Evolutionary conservation across 139 green algal species (phyloP).

Genomic region (Closterium sp.): DNA sequence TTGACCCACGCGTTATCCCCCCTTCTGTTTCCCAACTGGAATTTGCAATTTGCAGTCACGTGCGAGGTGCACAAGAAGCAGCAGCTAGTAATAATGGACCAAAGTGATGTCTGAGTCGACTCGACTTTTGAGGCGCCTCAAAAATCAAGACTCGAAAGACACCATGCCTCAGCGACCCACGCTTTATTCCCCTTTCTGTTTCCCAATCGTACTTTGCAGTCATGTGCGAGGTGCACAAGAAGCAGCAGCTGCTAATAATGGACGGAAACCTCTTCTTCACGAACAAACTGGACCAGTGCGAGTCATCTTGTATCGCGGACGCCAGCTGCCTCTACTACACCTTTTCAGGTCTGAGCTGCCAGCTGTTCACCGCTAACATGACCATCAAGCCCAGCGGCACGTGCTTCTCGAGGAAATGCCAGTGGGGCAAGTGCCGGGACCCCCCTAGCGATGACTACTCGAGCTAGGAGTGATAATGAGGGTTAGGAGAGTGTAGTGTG

Average conservation of each 20-base stretch:
- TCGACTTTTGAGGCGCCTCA: too few relatives aligned
- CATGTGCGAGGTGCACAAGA: background rate
- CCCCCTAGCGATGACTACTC: background rate
- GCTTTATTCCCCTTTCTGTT: background rate
- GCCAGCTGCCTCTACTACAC: background rate
- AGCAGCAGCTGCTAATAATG: background rate
- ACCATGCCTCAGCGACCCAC: too few relatives aligned
- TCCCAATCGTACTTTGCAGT: background rate
- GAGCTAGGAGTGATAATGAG: background rate
- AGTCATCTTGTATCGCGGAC: background rate
- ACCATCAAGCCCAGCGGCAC: background rate
- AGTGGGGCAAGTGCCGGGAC: background rate
- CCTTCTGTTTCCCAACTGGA: too few relatives aligned
- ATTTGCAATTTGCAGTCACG: too few relatives aligned
- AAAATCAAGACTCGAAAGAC: too few relatives aligned
- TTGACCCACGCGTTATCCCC: too few relatives aligned
- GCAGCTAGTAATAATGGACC: too few relatives aligned
- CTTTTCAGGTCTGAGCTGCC: background rate
- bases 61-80: too few relatives aligned
- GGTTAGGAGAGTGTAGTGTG: too few relatives aligned
- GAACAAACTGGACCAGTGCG: background rate
- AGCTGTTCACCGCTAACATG: background rate
- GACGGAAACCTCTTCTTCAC: background rate
- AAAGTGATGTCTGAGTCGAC: too few relatives aligned
- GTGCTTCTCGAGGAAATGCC: background rate